phyloP scores from a whole-genome alignment of 2,329 filamentous ascomycete genomes.

The Onygenales sp. region DNA sequence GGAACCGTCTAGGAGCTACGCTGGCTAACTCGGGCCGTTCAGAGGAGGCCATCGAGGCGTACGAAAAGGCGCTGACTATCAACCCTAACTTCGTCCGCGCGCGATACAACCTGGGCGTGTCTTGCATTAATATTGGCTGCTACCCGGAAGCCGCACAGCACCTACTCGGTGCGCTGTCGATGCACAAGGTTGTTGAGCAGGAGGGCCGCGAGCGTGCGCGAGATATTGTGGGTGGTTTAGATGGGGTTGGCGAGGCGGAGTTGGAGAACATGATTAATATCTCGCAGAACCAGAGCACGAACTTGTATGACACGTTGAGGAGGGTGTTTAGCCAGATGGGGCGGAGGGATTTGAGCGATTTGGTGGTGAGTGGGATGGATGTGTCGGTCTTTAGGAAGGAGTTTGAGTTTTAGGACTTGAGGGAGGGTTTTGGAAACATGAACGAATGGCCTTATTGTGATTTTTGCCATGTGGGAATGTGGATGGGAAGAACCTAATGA shows the following conservation, averaged over 20 bases:
- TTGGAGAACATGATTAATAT: conserved; percentile 74
- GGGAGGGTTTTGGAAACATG: not conserved
- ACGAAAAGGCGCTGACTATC: conserved; percentile 81
- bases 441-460: not conserved
- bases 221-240: conserved; percentile 62
- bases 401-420: conserved; percentile 63
- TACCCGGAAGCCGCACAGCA: conserved; percentile 89
- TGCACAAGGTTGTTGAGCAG: conserved; percentile 90
- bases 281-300: conserved; percentile 86
- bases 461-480: too few relatives aligned
- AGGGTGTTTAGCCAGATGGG: conserved; percentile 97
- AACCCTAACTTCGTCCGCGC: conserved; percentile 95
- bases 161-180: conserved; percentile 78
- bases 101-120: conserved; percentile 91
- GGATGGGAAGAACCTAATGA: too few relatives aligned
- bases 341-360: conserved; percentile 73
- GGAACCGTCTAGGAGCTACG: conserved; percentile 94
- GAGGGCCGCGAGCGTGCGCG: conserved; percentile 74
- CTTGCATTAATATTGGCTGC: conserved; percentile 95
- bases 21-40: conserved; percentile 87
- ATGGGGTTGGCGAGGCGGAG: conserved; percentile 55
- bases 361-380: conserved; percentile 82
- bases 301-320: conserved; percentile 86
- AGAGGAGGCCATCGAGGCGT: conserved; percentile 94
- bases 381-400: conserved; percentile 80